Conservation (phyloP, 202 grass and related monocot genomes). For the Zizania palustris region DNA sequence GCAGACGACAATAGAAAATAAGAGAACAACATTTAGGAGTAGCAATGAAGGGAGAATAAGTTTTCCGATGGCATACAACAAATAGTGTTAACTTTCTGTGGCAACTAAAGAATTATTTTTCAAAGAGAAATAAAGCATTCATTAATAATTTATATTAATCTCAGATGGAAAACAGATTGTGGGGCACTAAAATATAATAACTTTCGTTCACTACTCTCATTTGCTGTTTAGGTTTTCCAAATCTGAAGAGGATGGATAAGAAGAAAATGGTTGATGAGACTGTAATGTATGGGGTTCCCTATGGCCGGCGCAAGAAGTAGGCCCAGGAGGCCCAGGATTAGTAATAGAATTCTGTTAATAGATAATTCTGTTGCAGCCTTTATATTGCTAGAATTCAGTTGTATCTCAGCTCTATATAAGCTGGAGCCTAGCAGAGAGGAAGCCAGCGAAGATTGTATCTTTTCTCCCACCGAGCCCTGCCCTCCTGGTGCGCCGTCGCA, state of each 20-base stretch:
- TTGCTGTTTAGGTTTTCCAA: conserved; percentile 3
- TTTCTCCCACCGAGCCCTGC: no score
- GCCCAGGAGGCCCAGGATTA: no score
- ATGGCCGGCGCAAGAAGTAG: no score
- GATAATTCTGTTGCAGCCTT: no score
- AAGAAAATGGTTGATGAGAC: background rate
- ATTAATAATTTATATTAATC: conserved; percentile 11
- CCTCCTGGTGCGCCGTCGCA: no score
- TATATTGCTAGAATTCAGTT: no score
- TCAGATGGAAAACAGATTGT: conserved; percentile 31
- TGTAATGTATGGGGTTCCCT: no score
- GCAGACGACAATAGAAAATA: background rate
- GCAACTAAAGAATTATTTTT: background rate
- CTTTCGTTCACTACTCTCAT: background rate
- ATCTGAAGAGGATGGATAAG: conserved; percentile 17
- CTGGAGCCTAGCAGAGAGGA: no score
- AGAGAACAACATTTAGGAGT: background rate
- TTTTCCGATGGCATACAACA: background rate
- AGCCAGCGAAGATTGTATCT: no score
- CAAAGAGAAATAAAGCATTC: background rate
- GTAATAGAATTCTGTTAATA: no score
- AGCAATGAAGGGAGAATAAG: background rate
- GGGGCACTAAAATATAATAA: conserved; percentile 24
- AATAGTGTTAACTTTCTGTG: background rate
- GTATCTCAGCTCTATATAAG: no score